Percentiles rank a stretch among this genome's conserved stretches.
Conservation (phyloP, 805 yeast species). For the Myxozyma geophila region DNA sequence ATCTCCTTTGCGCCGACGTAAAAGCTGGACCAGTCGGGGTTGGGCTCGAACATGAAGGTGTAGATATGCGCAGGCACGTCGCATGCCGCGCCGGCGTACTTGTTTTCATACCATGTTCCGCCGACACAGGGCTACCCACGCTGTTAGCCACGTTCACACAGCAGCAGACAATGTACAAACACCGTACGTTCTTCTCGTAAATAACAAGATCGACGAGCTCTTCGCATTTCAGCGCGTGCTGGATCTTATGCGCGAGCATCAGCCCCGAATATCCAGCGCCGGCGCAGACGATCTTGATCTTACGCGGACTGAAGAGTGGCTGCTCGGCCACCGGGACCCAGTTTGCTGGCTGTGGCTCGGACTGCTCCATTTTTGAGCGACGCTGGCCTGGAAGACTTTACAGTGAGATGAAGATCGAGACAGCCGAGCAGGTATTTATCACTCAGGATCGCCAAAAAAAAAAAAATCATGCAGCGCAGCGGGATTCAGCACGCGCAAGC, state of each 20-base stretch:
- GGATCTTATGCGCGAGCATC: conserved; percentile 1
- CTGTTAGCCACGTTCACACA: no score
- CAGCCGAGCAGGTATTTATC: no score
- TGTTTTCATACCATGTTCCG: conserved; percentile 41
- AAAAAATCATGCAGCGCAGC: no score
- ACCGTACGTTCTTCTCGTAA: conserved; percentile 40
- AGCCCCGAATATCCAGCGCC: background rate
- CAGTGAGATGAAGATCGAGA: no score
- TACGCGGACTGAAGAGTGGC: conserved; percentile 2
- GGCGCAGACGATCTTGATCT: background rate
- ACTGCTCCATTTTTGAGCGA: no score
- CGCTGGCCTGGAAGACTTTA: no score
- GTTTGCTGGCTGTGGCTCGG: background rate
- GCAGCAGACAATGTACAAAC: no score
- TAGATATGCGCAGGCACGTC: conserved; percentile 39
- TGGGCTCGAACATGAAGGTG: conserved; percentile 41
- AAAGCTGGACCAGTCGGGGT: conserved; percentile 39
- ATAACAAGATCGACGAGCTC: conserved; percentile 35
- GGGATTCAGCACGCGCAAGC: no score
- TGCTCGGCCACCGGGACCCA: background rate
- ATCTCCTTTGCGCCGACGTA: conserved; percentile 40
- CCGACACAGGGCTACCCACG: no score
- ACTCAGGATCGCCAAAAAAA: no score
- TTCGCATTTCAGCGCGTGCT: background rate
- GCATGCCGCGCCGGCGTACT: conserved; percentile 42